Evolutionary conservation across 352 stramenopile species (phyloP), one percentile per base, ranked within the genome.

Genomic region (Pythium utonaiense): DNA sequence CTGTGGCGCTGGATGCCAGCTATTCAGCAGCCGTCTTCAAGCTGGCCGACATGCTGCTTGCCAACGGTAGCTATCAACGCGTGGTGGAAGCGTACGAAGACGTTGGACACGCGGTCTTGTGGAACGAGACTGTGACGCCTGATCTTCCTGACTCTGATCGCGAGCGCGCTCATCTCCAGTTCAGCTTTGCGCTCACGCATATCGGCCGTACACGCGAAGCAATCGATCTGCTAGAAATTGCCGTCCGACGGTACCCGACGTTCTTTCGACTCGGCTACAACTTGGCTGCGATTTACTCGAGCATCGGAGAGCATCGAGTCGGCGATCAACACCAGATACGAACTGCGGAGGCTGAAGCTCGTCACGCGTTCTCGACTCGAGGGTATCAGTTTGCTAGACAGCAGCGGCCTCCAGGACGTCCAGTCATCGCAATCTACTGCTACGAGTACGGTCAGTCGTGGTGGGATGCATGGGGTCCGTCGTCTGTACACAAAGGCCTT

Each of bases 371-470:
- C 48, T 31, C 67, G 16, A 62, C 49, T 8, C 55, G 50, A 41
- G 78, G 74, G 0, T 54, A 30, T 9, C 10, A 40, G 22, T 69
- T 84, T 33, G 17, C 9, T 0, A 85, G 88, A 52, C 50, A 65
- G 8, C 36, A 55, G 22, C 72, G 74, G 28, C 60, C 73, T 25
- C 25, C 51, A 12, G 56, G 59, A 12, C 66, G 69, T 30, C 53
- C 64, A 13, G 67, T 88, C 0, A 54, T 98, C 1, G 86, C 74
- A 0, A 78, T 98, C 24, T 98, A 96, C 65, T 98, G 92, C 74
- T 60, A 97, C 60, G 91, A 98, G 57, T 98, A 98, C 50, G 85
- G 75, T 0, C 86, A 97, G 45, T 80, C 77, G 14, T 97, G 90
- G 91, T 98, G 91, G 89, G 73, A 70, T 1, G 38, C 80, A 10